phyloP scores from a whole-genome alignment of 1,139 yeast genomes.

The Petasospora rhodanensis region DNA sequence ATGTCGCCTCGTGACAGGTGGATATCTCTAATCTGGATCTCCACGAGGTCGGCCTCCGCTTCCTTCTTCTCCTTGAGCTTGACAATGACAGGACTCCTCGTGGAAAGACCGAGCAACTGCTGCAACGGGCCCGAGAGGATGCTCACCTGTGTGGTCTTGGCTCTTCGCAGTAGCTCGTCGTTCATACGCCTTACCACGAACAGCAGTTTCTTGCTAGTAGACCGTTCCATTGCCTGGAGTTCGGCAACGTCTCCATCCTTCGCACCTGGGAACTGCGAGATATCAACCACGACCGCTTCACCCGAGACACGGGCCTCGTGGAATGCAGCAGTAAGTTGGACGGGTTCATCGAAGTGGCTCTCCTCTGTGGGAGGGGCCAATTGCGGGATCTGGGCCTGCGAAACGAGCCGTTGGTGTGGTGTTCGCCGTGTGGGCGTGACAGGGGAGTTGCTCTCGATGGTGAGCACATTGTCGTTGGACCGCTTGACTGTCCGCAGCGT shows the following conservation, averaged over 20 bases:
- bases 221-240: constrained; percentile 39
- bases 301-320: constrained; percentile 63
- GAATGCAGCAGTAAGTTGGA: constrained; percentile 55
- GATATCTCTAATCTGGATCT: constrained; percentile 75
- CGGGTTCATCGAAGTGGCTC: constrained; percentile 19
- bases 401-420: neutral
- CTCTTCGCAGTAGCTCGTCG: constrained; percentile 30
- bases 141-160: constrained; percentile 42
- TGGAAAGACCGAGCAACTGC: constrained; percentile 56
- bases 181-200: constrained; percentile 41
- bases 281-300: constrained; percentile 61
- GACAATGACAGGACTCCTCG: constrained; percentile 59
- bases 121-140: constrained; percentile 62
- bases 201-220: constrained; percentile 33
- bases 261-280: constrained; percentile 52
- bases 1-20: constrained; percentile 86
- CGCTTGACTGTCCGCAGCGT: constrained; percentile 23
- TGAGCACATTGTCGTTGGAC: constrained; percentile 18
- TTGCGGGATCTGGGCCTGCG: constrained; percentile 1
- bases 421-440: constrained; percentile 1
- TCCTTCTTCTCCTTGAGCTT: constrained; percentile 43
- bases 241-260: constrained; percentile 75
- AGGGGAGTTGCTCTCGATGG: constrained; percentile 20
- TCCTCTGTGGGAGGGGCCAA: neutral
- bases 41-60: constrained; percentile 77